Evolutionary conservation across 2,329 filamentous ascomycete genomes (phyloP).

Genomic region (Lithohypha guttulata): DNA sequence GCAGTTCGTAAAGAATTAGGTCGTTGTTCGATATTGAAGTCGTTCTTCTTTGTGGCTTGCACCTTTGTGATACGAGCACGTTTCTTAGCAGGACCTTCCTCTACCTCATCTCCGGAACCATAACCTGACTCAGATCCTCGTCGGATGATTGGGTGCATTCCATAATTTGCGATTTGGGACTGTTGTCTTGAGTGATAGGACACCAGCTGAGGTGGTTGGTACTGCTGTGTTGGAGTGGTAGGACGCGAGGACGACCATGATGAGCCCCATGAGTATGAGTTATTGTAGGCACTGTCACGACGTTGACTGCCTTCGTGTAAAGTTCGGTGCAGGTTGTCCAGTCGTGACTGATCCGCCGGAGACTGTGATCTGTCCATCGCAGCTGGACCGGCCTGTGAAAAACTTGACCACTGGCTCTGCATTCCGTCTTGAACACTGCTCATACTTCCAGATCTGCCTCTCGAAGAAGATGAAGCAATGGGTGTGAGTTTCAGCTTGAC

Average conservation of each 20-base stretch:
- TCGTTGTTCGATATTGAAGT: constrained; percentile 57
- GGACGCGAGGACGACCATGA: constrained; percentile 18
- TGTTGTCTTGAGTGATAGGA: constrained; percentile 15
- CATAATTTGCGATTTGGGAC: constrained; percentile 15
- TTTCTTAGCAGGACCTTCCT: constrained; percentile 56
- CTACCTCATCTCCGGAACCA: constrained; percentile 60
- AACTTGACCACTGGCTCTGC: constrained; percentile 14
- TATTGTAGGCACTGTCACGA: constrained; percentile 6
- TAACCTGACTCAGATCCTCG: constrained; percentile 45
- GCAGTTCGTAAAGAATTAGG: constrained; percentile 78
- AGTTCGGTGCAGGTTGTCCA: constrained; percentile 36
- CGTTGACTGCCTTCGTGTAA: constrained; percentile 27
- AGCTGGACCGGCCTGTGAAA: constrained; percentile 19
- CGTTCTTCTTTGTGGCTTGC: constrained; percentile 57
- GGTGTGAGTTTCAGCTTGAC: constrained; percentile 80
- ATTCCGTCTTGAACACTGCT: constrained; percentile 18
- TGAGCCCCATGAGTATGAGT: neutral
- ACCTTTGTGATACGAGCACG: constrained; percentile 67
- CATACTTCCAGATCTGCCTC: constrained; percentile 20
- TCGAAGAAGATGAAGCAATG: constrained; percentile 40
- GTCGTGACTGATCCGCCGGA: constrained; percentile 32
- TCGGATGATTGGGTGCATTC: constrained; percentile 18
- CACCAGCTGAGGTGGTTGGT: constrained; percentile 10
- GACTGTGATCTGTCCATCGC: constrained; percentile 28
- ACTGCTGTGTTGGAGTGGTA: constrained; percentile 17